Evolutionary conservation across 257 asterid genomes (phyloP), one percentile per base, ranked within the genome.

Genomic region (Solanum chiquidenum): DNA sequence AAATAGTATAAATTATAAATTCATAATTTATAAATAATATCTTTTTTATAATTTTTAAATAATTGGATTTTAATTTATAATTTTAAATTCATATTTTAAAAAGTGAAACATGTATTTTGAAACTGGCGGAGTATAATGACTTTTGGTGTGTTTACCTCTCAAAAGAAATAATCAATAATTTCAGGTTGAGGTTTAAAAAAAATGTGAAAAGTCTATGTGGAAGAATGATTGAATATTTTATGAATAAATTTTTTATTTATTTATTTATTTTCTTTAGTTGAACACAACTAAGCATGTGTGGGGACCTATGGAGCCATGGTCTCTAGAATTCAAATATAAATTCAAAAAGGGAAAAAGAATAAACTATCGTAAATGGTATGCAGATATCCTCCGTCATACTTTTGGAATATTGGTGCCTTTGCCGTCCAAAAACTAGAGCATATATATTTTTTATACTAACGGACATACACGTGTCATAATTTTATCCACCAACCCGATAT

Each of bases 321-420:
- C 25, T 79, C 84, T 80, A 80, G 20, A 27, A 80, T 80, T 80
- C 66, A 79, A 79, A 80, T n/a, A 80, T 3, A 16, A 79, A 14
- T 29, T 69, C 21, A 66, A 11, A 25, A 38, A 46, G 55, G 55
- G 55, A 46, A 46, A 46, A 46, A 46, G 16, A 46, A 46, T 0
- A 46, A 46, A 46, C 6, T 46, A 46, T 44, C 18, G 55, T 44
- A 44, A 44, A 44, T 44, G 2, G 0, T 44, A 44, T 4, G 18
- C 0, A 44, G 18, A 44, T 44, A 44, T 4, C 0, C 0, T 46
- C 0, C 2, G 6, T 46, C 2, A 46, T 46, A 46, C 1, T 46
- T 46, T 44, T 44, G 0, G 2, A 44, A 44, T 0, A 44, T 0
- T 44, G 5, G 1, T 12, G 55, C 2, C 2, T 0, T 1, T 44